Evolutionary conservation across 2,329 filamentous ascomycete genomes (phyloP).

Genomic region (Beauveria rudraprayagi): DNA sequence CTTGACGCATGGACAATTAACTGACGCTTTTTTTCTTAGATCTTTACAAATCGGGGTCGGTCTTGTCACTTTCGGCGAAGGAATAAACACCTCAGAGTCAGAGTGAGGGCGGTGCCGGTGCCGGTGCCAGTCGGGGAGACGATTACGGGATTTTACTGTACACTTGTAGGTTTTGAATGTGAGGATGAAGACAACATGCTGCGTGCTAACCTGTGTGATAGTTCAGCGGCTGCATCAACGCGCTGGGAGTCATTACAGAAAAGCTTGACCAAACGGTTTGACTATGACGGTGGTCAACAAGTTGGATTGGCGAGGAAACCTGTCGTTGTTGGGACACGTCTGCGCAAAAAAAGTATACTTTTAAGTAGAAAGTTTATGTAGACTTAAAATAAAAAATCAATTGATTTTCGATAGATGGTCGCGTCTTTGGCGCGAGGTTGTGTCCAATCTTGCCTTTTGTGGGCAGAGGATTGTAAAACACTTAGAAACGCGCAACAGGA

Average conservation of each 20-base stretch:
- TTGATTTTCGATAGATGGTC: background rate
- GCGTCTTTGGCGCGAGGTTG: background rate
- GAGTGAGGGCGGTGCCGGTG: background rate
- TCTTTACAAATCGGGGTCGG: background rate
- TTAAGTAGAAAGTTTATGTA: background rate
- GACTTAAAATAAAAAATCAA: background rate
- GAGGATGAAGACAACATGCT: background rate
- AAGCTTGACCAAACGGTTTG: background rate
- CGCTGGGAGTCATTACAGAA: background rate
- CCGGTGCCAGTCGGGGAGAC: background rate
- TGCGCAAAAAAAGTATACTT: background rate
- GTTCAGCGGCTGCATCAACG: background rate
- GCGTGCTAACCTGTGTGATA: background rate
- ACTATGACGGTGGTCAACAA: background rate
- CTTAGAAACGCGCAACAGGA: no score
- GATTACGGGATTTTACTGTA: background rate
- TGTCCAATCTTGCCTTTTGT: background rate
- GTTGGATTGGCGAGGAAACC: no score
- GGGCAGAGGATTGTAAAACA: background rate
- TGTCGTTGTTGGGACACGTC: background rate
- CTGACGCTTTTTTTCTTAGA: background rate
- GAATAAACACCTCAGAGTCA: background rate
- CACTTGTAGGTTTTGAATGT: background rate
- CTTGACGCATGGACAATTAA: no score
- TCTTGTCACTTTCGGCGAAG: background rate